Conservation (phyloP, 805 yeast genomes). For the Kodamaea lidongshanica region DNA sequence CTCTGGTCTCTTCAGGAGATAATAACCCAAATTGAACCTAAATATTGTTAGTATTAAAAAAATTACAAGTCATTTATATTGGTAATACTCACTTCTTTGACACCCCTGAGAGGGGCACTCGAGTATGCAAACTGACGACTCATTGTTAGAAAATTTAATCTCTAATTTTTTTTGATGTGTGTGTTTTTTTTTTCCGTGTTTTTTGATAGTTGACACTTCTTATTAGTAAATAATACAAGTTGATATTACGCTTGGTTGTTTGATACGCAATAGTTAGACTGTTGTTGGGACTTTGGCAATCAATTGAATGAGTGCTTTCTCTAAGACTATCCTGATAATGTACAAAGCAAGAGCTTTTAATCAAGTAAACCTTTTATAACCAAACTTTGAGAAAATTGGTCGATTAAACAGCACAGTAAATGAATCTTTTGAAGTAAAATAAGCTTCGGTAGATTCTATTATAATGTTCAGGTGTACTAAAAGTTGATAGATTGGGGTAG, state of each 20-base stretch:
- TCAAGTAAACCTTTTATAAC: neutral
- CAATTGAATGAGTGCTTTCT: conserved; percentile 30
- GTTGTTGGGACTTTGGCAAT: conserved; percentile 15
- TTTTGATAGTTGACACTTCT: conserved; percentile 5
- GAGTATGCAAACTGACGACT: conserved; percentile 76
- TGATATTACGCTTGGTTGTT: neutral
- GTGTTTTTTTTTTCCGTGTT: conserved; percentile 12
- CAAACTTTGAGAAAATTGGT: conserved; percentile 1
- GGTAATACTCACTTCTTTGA: conserved; percentile 70
- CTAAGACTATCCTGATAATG: conserved; percentile 6
- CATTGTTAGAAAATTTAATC: no score
- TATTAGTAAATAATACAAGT: conserved; percentile 1
- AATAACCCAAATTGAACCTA: conserved; percentile 93
- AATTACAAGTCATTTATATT: conserved; percentile 1
- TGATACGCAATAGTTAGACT: conserved; percentile 4
- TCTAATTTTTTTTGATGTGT: conserved; percentile 8
- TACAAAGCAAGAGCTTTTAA: neutral
- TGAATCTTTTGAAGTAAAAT: conserved; percentile 1
- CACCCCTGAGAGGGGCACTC: conserved; percentile 96
- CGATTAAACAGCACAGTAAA: conserved; percentile 2
- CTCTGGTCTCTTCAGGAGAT: conserved; percentile 94
- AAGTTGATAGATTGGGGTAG: no score
- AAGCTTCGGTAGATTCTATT: conserved; percentile 1
- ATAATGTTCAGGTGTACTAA: no score
- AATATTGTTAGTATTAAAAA: conserved; percentile 14